A percentile compares a stretch with the other conserved stretches of the same genome.
Conservation (phyloP, 495 filamentous ascomycete species). For the Penicillium pancosmium region DNA sequence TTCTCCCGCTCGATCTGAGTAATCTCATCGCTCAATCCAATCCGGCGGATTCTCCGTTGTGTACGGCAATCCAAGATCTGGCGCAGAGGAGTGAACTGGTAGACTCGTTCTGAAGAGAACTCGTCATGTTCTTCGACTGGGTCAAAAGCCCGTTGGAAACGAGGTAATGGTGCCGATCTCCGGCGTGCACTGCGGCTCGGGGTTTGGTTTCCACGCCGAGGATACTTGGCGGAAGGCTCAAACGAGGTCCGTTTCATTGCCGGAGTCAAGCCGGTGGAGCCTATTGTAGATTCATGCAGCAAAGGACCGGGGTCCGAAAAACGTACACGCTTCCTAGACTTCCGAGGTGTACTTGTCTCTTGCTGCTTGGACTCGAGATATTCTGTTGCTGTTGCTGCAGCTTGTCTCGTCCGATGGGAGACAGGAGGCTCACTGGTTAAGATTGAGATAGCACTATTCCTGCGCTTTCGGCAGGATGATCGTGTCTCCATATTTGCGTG, state of each 20-base stretch:
- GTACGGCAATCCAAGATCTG: conserved; percentile 70
- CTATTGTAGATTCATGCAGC: conserved; percentile 27
- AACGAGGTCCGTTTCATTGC: conserved; percentile 63
- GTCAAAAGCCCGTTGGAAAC: conserved; percentile 27
- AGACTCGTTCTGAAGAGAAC: conserved; percentile 32
- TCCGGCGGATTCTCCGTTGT: conserved; percentile 70
- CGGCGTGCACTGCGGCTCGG: conserved; percentile 47
- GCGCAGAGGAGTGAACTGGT: conserved; percentile 70
- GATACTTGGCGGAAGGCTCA: conserved; percentile 3
- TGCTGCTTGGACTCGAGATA: conserved; percentile 1
- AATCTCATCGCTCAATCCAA: conserved; percentile 75
- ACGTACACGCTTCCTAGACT: conserved; percentile 64
- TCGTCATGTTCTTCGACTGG: conserved; percentile 32
- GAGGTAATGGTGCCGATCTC: conserved; percentile 33
- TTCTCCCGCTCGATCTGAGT: conserved; percentile 65
- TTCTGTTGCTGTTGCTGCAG: conserved; percentile 1
- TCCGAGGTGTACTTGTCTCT: conserved; percentile 31
- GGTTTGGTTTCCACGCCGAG: conserved; percentile 32
- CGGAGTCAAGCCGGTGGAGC: conserved; percentile 70
- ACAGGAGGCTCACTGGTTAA: conserved; percentile 22
- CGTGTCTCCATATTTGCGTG: conserved; percentile 32
- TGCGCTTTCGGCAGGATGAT: conserved; percentile 34
- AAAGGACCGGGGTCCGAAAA: conserved; percentile 71
- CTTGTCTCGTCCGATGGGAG: conserved; percentile 25
- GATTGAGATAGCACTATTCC: conserved; percentile 29